Evolutionary conservation across 2,329 filamentous ascomycete species (phyloP).

Genomic region (Fonsecaea monophora): DNA sequence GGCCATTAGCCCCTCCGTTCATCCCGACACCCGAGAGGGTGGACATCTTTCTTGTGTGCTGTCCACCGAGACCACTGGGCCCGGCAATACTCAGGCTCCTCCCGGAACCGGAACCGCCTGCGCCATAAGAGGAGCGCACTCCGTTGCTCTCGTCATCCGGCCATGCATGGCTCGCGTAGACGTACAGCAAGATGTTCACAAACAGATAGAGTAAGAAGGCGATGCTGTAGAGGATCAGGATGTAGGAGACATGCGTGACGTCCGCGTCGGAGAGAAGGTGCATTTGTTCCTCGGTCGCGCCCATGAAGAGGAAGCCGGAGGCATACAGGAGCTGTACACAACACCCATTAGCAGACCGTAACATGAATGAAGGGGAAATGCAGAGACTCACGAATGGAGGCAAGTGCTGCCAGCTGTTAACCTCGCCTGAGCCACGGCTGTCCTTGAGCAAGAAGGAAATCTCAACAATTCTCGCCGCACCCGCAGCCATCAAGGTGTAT

Average conservation of each 20-base stretch:
- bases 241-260: slow-evolving; percentile 88
- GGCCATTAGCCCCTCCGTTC: slow-evolving; percentile 31
- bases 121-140: slow-evolving; percentile 7
- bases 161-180: slow-evolving; percentile 74
- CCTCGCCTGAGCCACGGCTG: slow-evolving; percentile 69
- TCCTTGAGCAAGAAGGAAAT: slow-evolving; percentile 87
- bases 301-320: slow-evolving; percentile 96
- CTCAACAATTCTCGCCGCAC: slow-evolving; percentile 83
- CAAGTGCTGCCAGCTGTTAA: slow-evolving; percentile 75
- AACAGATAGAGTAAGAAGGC: slow-evolving; percentile 93
- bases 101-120: slow-evolving; percentile 2
- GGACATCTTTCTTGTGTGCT: slow-evolving; percentile 26
- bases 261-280: slow-evolving; percentile 72
- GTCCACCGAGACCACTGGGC: slow-evolving; percentile 8
- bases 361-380: slow-evolving; percentile 23
- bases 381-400: slow-evolving; percentile 69
- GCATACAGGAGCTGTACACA: slow-evolving; percentile 77
- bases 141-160: slow-evolving; percentile 46
- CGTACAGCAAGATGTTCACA: slow-evolving; percentile 79
- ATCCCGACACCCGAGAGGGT: slow-evolving; percentile 24
- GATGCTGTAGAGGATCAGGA: slow-evolving; percentile 88
- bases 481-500: slow-evolving; percentile 92
- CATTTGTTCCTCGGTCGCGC: slow-evolving; percentile 97
- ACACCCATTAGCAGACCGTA: slow-evolving; percentile 14
- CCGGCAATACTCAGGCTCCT: slow-evolving; percentile 27